Evolutionary conservation across 306 rosid genomes (phyloP), one percentile per base, ranked within the genome.

Genomic region (Lotus japonicus): DNA sequence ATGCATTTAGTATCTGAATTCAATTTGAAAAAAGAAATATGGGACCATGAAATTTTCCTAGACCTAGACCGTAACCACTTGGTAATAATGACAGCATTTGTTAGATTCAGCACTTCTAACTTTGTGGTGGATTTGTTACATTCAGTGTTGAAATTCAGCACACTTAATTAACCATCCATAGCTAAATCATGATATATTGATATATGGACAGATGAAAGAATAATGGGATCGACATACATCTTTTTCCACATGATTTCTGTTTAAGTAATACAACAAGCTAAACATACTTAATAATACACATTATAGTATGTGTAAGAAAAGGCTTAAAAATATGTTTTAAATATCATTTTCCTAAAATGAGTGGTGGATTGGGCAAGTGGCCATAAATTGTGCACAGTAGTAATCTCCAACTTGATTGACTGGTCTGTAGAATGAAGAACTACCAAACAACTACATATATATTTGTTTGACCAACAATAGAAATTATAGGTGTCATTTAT

Each of bases 141-240:
- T 72, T 79, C 79, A 73, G 46, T 66, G 82, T 59, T 7, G 51
- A 45, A 69, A 9, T 31, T 53, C 38, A 3, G 12, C 38, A 38
- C 21, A 19, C 18, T 28, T 39, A 43, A 33, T 69, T 44, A 64
- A 35, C 58, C 11, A 41, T 12, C 17, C 11, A 6, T 31, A 9
- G 15, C 42, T 7, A 8, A 39, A 50, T 26, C 41, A 7, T 41
- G 38, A 16, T 21, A 21, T 21, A n/a, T n/a, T n/a, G n/a, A n/a
- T 3, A 26, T 26, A 26, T 26, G 4, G 31, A 26, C 31, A 26
- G 31, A 26, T 1, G 4, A 26, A 31, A 31, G 36, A 31, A 31
- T 31, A 31, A 6, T 31, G 36, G 5, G 5, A 31, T 31, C 5
- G 36, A 31, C 36, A 31, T 31, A 1, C 36, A 31, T 5, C 4